Base-by-base conservation (phyloP, 179 eudicot species). In the Corrigiola litoralis region DNA sequence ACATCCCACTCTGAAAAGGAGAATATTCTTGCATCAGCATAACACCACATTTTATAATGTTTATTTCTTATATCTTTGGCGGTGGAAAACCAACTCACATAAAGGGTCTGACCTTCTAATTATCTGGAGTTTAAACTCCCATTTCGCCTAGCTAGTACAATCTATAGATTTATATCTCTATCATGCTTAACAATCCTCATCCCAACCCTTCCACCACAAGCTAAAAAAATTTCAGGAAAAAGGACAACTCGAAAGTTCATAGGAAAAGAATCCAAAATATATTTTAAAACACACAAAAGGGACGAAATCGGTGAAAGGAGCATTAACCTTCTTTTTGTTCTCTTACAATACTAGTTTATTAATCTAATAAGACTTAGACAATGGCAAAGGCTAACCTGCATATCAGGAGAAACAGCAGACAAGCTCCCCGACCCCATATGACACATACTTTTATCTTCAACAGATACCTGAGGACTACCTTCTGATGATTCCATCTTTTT, bases 321-420 rank as follows among this genome's bases (percentile, higher is more conserved):
- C 13, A 9, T 36, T 57, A 4, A n/a, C 13, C 8, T 20, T 16
- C 33, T 50, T 48, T 4, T 50, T 16, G 45, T 28, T 10, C 29
- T 24, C 28, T 10, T 8, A 55, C 40, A 25, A 34, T 18, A 50
- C 14, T 23, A 53, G 14, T 29, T 27, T 52, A 46, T 63, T 36
- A 50, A 37, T 1, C 31, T 32, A 49, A 6, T 31, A 65, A 51
- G 27, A 52, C 49, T 11, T 14, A 12, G 37, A 7, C 34, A 36
- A 65, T 55, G 18, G 57, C 68, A 54, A 37, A 68, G 18, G 27
- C 79, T 55, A 58, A 82, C 90, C 90, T 85, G 80, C 67, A 69
- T 34, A 42, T 75, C 80, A 50, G 80, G 76, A 47, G 63, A 60
- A 79, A 68, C 60, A 24, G 77, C 46, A 61, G 68, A 65, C 40